A percentile compares a stretch with the other conserved stretches of the same genome.
These are phyloP conservation scores for Phalaenopsis equestris DNA, from an alignment of 106 monocot genomes.

Conservation along the genomic window DNA sequence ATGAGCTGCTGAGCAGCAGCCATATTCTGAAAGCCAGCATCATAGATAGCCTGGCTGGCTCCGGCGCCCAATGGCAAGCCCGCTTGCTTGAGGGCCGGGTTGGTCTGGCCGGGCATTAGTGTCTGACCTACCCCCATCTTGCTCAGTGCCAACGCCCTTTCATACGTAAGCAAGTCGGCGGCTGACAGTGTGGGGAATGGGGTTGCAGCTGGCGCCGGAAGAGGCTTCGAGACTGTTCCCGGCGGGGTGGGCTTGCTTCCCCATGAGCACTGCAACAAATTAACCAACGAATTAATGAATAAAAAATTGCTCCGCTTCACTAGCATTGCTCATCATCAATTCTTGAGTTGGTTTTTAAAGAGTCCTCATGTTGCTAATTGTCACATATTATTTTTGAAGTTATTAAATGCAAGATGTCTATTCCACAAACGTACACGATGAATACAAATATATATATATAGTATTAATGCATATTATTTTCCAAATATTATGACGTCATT, in stretches of 20 bases:
- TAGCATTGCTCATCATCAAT: neutral
- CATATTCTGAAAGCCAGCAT: slow-evolving; percentile 44
- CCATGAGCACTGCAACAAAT: slow-evolving; percentile 69
- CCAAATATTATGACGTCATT: too few relatives aligned
- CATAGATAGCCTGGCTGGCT: slow-evolving; percentile 57
- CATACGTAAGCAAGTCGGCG: slow-evolving; percentile 34
- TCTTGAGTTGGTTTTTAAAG: neutral
- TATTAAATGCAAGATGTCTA: too few relatives aligned
- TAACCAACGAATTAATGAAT: slow-evolving; percentile 3
- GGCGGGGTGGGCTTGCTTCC: slow-evolving; percentile 77
- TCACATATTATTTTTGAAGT: too few relatives aligned
- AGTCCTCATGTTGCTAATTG: too few relatives aligned
- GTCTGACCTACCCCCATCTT: slow-evolving; percentile 44
- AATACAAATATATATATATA: too few relatives aligned
- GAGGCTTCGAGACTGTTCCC: slow-evolving; percentile 39
- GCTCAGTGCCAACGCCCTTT: slow-evolving; percentile 51
- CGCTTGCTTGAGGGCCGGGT: slow-evolving; percentile 48
- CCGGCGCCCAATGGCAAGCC: slow-evolving; percentile 38
- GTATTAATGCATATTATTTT: too few relatives aligned
- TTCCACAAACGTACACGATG: too few relatives aligned
- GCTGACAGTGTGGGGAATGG: slow-evolving; percentile 22
- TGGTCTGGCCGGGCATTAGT: slow-evolving; percentile 40
- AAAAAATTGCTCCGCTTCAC: neutral
- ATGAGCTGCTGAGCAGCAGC: slow-evolving; percentile 63
- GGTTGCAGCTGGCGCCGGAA: slow-evolving; percentile 40